Evolutionary conservation across 352 stramenopile genomes (phyloP).

Genomic region (Phytopythium vexans): DNA sequence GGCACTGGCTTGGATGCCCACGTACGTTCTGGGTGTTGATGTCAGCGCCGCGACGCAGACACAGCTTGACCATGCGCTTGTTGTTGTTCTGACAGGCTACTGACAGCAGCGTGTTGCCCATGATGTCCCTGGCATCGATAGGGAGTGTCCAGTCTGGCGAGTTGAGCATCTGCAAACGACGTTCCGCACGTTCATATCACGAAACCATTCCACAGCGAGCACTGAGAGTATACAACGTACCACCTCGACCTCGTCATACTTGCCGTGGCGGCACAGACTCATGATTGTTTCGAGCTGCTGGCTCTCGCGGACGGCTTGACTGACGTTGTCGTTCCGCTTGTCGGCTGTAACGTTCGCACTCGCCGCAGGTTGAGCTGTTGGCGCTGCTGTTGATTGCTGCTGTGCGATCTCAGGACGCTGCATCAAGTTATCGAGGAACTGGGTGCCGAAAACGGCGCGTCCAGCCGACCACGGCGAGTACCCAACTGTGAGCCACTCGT

Average conservation of each 20-base stretch:
- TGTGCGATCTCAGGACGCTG: constrained; percentile 46
- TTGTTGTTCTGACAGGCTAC: constrained; percentile 96
- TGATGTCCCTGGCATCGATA: constrained; percentile 91
- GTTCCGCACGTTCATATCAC: constrained; percentile 8
- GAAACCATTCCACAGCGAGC: neutral
- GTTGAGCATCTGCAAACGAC: constrained; percentile 62
- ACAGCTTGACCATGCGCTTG: constrained; percentile 94
- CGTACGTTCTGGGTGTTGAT: constrained; percentile 92
- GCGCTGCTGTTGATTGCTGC: constrained; percentile 13
- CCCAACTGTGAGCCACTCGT: constrained; percentile 87
- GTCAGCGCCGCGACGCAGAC: constrained; percentile 88
- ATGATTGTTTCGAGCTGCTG: constrained; percentile 90
- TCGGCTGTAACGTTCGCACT: constrained; percentile 2
- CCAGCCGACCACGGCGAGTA: constrained; percentile 92
- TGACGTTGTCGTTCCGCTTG: constrained; percentile 71
- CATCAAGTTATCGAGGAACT: constrained; percentile 70
- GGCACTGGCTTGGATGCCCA: neutral
- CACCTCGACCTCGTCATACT: constrained; percentile 86
- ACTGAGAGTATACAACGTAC: constrained; percentile 19
- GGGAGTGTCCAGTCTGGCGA: constrained; percentile 87
- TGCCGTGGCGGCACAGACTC: constrained; percentile 86
- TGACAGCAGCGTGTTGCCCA: constrained; percentile 92
- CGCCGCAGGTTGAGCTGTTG: neutral
- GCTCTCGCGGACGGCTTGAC: constrained; percentile 78
- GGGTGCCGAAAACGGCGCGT: constrained; percentile 46